Percentiles rank a stretch among this genome's conserved stretches.
Conservation (phyloP, 257 asterid genomes). For the Scutellaria baicalensis region DNA sequence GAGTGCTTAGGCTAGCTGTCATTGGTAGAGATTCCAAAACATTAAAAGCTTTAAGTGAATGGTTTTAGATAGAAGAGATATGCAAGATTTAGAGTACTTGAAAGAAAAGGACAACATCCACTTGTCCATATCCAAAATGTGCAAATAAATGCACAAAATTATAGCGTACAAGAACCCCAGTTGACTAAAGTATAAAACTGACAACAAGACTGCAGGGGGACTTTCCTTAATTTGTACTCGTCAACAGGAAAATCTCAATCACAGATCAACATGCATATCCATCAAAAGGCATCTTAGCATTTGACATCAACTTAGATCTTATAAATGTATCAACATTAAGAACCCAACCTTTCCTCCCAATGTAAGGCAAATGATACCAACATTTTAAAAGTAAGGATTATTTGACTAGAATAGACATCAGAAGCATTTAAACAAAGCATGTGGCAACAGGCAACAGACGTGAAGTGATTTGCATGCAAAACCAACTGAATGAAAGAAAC, state of each 20-base stretch:
- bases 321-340: neutral
- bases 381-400: neutral
- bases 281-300: constrained; percentile 5
- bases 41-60: neutral
- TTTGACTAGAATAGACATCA: neutral
- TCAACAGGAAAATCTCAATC: neutral
- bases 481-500: neutral
- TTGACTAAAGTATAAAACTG: neutral
- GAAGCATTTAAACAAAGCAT: neutral
- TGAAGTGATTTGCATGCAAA: neutral
- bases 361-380: neutral
- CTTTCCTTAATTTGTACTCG: neutral
- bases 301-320: neutral
- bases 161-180: neutral
- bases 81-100: neutral
- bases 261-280: neutral
- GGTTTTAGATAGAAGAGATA: neutral
- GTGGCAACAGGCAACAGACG: neutral
- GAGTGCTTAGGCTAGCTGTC: neutral
- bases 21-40: neutral
- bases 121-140: neutral
- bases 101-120: neutral
- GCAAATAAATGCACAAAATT: neutral
- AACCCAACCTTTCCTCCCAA: neutral
- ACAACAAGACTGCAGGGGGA: neutral